phyloP scores from a whole-genome alignment of 768 basidiomycete genomes.

The Kwoniella europaea region DNA sequence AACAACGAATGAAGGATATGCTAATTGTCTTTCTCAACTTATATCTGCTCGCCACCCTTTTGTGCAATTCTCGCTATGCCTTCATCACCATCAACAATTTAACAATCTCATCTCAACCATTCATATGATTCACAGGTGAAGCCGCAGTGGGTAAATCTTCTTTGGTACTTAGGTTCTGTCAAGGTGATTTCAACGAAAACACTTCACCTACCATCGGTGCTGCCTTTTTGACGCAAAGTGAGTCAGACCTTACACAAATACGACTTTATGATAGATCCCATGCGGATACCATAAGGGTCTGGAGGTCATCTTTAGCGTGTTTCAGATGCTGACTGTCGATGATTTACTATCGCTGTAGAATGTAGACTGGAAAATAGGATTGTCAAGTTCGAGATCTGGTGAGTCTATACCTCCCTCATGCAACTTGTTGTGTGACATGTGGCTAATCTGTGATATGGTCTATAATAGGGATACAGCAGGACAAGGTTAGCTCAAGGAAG shows the following conservation, averaged over 20 bases:
- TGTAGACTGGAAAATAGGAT: conserved; percentile 70
- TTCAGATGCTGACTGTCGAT: not conserved
- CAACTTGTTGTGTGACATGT: conserved; percentile 1
- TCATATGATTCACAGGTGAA: conserved; percentile 68
- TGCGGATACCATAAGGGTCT: no score
- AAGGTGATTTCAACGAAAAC: conserved; percentile 98
- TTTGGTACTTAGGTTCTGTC: conserved; percentile 95
- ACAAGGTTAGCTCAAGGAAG: conserved; percentile 45
- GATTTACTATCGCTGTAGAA: conserved; percentile 35
- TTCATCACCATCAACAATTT: not conserved
- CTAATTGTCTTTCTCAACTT: no score
- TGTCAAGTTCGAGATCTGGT: conserved; percentile 81
- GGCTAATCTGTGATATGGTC: not conserved
- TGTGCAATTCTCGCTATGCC: not conserved
- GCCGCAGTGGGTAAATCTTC: conserved; percentile 99
- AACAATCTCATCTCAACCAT: not conserved
- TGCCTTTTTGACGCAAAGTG: conserved; percentile 66
- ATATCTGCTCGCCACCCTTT: conserved; percentile 14
- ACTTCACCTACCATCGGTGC: conserved; percentile 99
- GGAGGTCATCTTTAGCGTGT: not conserved
- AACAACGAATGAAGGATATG: no score
- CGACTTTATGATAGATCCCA: not conserved
- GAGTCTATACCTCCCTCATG: conserved; percentile 13
- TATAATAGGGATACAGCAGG: conserved; percentile 57
- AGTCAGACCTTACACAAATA: conserved; percentile 13